phyloP scores from a whole-genome alignment of 2,329 filamentous ascomycete genomes.

The Aspergillus arachidicola region DNA sequence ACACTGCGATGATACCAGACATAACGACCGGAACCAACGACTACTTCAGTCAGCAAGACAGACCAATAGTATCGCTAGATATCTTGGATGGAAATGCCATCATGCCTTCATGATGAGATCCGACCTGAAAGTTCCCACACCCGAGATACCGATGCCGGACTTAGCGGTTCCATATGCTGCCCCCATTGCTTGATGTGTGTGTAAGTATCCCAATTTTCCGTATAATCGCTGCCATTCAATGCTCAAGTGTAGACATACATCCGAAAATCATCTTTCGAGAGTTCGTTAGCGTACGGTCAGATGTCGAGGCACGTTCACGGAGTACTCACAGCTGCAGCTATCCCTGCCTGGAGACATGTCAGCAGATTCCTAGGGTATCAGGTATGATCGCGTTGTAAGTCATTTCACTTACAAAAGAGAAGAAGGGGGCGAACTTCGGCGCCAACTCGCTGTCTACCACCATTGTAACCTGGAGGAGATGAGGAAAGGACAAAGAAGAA shows the following conservation, averaged over 20 bases:
- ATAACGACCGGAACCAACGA: slow-evolving; percentile 68
- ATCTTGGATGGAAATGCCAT: slow-evolving; percentile 12
- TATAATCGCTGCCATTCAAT: background rate
- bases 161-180: slow-evolving; percentile 71
- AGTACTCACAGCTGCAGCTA: slow-evolving; percentile 51
- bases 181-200: slow-evolving; percentile 56
- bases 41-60: slow-evolving; percentile 34
- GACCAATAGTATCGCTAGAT: background rate
- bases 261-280: slow-evolving; percentile 53
- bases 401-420: slow-evolving; percentile 62
- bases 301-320: slow-evolving; percentile 1
- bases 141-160: slow-evolving; percentile 68
- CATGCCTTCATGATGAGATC: slow-evolving; percentile 70
- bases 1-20: slow-evolving; percentile 98
- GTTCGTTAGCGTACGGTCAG: slow-evolving; percentile 26
- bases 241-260: slow-evolving; percentile 41
- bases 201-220: slow-evolving; percentile 21
- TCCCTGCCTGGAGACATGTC: slow-evolving; percentile 46
- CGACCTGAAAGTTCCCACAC: slow-evolving; percentile 66
- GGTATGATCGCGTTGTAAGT: background rate
- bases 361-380: slow-evolving; percentile 19
- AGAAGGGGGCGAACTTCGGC: slow-evolving; percentile 68
- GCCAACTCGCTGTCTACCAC: slow-evolving; percentile 53
- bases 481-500: background rate
- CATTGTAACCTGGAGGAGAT: slow-evolving; percentile 34